Conservation (phyloP, 306 rosid species). For the Styphnolobium japonicum region DNA sequence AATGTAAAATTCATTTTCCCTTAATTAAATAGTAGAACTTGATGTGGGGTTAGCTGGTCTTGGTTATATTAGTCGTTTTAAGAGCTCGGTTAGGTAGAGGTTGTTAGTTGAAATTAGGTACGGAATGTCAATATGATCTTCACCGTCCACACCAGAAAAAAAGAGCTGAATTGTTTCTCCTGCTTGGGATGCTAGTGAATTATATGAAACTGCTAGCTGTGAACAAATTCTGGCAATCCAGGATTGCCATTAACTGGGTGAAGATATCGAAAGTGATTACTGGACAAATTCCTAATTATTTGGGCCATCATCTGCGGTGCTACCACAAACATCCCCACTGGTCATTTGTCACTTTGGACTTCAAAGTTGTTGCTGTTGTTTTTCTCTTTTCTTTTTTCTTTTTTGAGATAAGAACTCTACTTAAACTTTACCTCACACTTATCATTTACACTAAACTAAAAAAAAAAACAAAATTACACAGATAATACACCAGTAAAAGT, state of each 20-base stretch:
- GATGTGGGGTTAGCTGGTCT: constrained; percentile 5
- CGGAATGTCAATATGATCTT: not conserved
- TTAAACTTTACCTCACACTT: not conserved
- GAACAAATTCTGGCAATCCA: not conserved
- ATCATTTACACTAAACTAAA: not conserved
- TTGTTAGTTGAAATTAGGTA: constrained; percentile 17
- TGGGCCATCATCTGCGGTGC: not conserved
- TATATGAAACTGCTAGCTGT: not conserved
- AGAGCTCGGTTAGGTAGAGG: constrained; percentile 8
- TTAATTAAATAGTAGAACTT: not conserved
- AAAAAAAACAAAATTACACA: not conserved
- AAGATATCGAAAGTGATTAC: not conserved
- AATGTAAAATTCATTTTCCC: no score
- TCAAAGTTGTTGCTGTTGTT: not conserved
- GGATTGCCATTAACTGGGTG: not conserved
- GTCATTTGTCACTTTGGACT: not conserved
- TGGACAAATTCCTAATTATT: not conserved
- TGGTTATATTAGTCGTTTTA: not conserved
- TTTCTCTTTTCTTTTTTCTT: not conserved
- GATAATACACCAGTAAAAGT: not conserved
- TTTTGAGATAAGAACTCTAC: not conserved
- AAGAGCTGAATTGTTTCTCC: not conserved
- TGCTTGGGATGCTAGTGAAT: not conserved
- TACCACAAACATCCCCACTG: not conserved
- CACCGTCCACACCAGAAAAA: not conserved